phyloP scores from a whole-genome alignment of 1,284 basidiomycete species.

The Porodaedalea pini region DNA sequence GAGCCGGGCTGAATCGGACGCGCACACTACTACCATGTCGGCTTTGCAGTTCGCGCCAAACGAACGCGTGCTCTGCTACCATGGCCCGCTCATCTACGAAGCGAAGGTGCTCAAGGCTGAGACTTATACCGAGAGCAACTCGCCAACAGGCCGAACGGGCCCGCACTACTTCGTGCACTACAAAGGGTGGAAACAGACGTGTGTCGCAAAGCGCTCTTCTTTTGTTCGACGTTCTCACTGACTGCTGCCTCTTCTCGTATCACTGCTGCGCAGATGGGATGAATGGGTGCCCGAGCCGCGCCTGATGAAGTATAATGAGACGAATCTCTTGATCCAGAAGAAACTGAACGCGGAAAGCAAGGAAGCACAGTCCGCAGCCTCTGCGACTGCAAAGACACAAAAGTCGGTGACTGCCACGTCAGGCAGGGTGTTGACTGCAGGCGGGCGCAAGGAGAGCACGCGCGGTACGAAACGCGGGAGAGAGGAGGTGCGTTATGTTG shows the following conservation, averaged over 20 bases:
- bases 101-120: conserved; percentile 88
- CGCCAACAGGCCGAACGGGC: conserved; percentile 64
- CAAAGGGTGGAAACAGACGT: conserved; percentile 99
- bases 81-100: conserved; percentile 92
- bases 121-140: conserved; percentile 68
- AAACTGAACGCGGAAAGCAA: conserved; percentile 40
- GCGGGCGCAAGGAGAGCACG: conserved; percentile 49
- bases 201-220: conserved; percentile 34
- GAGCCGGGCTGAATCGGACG: neutral
- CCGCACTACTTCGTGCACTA: conserved; percentile 96
- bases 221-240: neutral
- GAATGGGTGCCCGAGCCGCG: conserved; percentile 91
- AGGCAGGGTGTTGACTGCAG: conserved; percentile 38
- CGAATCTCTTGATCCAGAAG: conserved; percentile 81
- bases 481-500: conserved; percentile 48
- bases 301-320: conserved; percentile 84
- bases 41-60: conserved; percentile 40
- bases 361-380: conserved; percentile 34
- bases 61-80: conserved; percentile 90
- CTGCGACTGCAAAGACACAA: conserved; percentile 35
- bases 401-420: conserved; percentile 31
- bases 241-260: conserved; percentile 3
- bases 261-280: conserved; percentile 72
- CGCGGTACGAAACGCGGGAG: conserved; percentile 59
- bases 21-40: conserved; percentile 4